These are phyloP conservation scores for Eutrema heterophyllum DNA, from an alignment of 345 rosid species.

Conservation along the genomic window DNA sequence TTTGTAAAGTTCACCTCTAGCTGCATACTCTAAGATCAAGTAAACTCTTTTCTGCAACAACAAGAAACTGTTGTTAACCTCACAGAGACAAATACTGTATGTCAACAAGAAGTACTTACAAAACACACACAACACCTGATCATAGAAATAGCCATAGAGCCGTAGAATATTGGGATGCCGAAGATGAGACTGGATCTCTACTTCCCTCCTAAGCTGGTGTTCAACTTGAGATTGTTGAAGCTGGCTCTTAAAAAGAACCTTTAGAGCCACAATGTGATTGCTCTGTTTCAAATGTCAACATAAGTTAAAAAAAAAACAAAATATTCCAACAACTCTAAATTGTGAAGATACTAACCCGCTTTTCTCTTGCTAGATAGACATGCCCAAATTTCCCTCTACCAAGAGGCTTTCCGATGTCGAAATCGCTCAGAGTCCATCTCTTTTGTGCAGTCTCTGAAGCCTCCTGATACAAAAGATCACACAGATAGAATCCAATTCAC, in stretches of 20 bases:
- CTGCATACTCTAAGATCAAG: conserved; percentile 79
- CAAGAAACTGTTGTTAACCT: neutral
- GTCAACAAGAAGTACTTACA: neutral
- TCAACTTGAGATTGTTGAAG: conserved; percentile 94
- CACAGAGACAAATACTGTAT: neutral
- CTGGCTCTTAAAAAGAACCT: conserved; percentile 88
- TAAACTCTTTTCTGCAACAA: conserved; percentile 75
- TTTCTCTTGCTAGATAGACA: conserved; percentile 87
- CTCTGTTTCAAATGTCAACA: conserved; percentile 43
- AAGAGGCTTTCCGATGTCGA: conserved; percentile 88
- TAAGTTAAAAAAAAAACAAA: neutral
- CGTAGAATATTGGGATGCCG: conserved; percentile 83
- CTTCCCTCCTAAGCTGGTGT: conserved; percentile 89
- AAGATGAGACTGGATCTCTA: conserved; percentile 93
- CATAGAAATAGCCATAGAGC: conserved; percentile 91
- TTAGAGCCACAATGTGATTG: conserved; percentile 85
- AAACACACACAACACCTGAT: conserved; percentile 56
- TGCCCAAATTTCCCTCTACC: conserved; percentile 95
- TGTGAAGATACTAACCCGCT: conserved; percentile 41
- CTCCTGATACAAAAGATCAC: conserved; percentile 38
- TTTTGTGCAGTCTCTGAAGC: conserved; percentile 53
- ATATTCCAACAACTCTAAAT: neutral
- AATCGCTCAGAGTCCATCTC: conserved; percentile 81
- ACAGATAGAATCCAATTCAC: neutral
- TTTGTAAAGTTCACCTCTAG: conserved; percentile 87